Evolutionary conservation across 1,284 basidiomycete genomes (phyloP).

Genomic region (Moniliella sp.): DNA sequence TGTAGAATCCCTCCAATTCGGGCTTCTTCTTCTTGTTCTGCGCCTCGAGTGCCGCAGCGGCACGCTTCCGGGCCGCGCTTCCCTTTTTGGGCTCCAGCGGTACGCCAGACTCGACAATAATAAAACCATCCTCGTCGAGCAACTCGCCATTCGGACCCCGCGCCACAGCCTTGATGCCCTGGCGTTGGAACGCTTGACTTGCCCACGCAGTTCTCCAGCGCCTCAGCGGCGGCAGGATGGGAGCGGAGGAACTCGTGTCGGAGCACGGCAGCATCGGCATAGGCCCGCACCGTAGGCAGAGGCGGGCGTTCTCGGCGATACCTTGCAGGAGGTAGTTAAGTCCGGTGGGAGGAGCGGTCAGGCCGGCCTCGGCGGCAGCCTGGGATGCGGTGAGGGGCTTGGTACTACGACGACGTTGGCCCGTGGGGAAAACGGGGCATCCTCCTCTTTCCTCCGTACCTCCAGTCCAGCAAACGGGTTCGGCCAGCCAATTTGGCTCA

Average conservation of each 20-base stretch:
- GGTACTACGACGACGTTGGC: no score
- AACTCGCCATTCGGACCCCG: constrained; percentile 24
- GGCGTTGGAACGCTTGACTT: constrained; percentile 3
- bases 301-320: constrained; percentile 11
- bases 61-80: not conserved
- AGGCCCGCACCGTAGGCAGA: constrained; percentile 7
- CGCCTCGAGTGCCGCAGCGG: not conserved
- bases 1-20: constrained; percentile 25
- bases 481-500: no score
- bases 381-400: not conserved
- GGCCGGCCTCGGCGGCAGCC: constrained; percentile 4
- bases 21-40: constrained; percentile 13
- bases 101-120: constrained; percentile 24
- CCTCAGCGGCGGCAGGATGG: constrained; percentile 10
- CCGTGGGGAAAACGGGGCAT: no score
- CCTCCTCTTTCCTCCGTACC: no score
- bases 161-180: constrained; percentile 19
- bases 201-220: constrained; percentile 1
- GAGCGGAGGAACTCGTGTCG: constrained; percentile 15
- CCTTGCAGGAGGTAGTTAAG: constrained; percentile 11
- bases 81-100: constrained; percentile 16
- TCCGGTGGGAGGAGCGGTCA: constrained; percentile 7
- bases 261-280: constrained; percentile 12
- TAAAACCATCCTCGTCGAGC: constrained; percentile 29
- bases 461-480: no score